Conservation (phyloP, 495 filamentous ascomycete species). For the Aspergillus avenaceus region DNA sequence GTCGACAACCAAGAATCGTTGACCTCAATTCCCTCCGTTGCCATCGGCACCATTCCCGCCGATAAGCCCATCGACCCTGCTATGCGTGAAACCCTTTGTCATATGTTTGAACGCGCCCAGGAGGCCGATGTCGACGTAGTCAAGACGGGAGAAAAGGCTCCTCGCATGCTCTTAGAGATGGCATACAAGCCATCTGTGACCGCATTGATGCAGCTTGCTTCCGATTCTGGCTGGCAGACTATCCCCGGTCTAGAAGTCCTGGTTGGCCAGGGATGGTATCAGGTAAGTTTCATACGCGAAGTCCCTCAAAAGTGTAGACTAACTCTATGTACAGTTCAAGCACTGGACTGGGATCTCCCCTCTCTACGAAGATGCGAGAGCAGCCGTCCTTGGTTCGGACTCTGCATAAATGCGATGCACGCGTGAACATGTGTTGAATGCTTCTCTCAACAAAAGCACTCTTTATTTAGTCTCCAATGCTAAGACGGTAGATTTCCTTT, state of each 20-base stretch:
- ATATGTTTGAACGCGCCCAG: constrained; percentile 55
- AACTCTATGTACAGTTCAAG: constrained; percentile 50
- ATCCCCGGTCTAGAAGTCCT: constrained; percentile 88
- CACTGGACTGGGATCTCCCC: constrained; percentile 77
- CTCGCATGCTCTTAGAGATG: constrained; percentile 82
- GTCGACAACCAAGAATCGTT: constrained; percentile 51
- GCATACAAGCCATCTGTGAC: constrained; percentile 88
- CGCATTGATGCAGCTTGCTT: constrained; percentile 78
- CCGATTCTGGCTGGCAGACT: constrained; percentile 76
- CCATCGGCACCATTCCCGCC: constrained; percentile 87
- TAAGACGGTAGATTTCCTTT: too few relatives aligned
- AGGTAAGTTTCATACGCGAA: constrained; percentile 27
- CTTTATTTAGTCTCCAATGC: background rate
- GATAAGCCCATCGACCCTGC: constrained; percentile 74
- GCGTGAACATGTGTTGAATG: background rate
- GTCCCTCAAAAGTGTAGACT: constrained; percentile 11
- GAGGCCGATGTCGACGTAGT: constrained; percentile 29
- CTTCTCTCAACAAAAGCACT: constrained; percentile 6
- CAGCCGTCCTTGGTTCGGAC: constrained; percentile 4
- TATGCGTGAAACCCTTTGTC: constrained; percentile 63
- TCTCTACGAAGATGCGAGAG: constrained; percentile 60
- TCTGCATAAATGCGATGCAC: background rate
- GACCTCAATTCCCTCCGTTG: constrained; percentile 57
- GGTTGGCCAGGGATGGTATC: constrained; percentile 81
- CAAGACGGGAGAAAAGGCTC: constrained; percentile 27